Evolutionary conservation across 257 asterid genomes (phyloP).

Genomic region (Nicotiana obtusifolia): DNA sequence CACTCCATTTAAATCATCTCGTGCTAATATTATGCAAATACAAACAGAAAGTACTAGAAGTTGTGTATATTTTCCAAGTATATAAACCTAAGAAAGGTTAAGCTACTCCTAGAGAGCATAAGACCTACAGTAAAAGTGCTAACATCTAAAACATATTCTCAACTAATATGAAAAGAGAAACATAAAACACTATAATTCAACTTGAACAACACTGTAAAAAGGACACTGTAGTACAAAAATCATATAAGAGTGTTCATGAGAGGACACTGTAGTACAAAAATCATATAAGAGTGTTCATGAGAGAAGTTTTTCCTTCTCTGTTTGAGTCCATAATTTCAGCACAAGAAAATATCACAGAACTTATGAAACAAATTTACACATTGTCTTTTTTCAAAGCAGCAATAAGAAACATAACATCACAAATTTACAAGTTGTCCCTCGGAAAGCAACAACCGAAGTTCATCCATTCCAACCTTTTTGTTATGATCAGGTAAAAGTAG

Average conservation of each 20-base stretch:
- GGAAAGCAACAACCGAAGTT: neutral
- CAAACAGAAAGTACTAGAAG: too few relatives aligned
- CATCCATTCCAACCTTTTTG: neutral
- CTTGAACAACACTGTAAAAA: neutral
- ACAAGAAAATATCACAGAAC: neutral
- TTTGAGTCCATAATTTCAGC: neutral
- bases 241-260: neutral
- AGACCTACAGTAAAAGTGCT: too few relatives aligned
- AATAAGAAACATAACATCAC: neutral
- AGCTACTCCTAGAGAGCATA: too few relatives aligned
- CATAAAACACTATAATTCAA: neutral
- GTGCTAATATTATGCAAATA: too few relatives aligned
- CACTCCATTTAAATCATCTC: too few relatives aligned
- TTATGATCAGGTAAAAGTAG: neutral
- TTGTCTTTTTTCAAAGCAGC: neutral
- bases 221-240: neutral
- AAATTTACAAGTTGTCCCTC: neutral
- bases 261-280: neutral
- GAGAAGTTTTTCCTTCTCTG: neutral
- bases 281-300: neutral
- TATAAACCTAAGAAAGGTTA: too few relatives aligned
- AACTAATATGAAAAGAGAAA: neutral
- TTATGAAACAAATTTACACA: neutral
- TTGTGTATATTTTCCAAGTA: too few relatives aligned
- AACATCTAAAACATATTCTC: too few relatives aligned